A percentile compares a stretch with the other conserved stretches of the same genome.
Evolutionary conservation across 768 basidiomycete species (phyloP).

Genomic region (Pisolithus orientalis): DNA sequence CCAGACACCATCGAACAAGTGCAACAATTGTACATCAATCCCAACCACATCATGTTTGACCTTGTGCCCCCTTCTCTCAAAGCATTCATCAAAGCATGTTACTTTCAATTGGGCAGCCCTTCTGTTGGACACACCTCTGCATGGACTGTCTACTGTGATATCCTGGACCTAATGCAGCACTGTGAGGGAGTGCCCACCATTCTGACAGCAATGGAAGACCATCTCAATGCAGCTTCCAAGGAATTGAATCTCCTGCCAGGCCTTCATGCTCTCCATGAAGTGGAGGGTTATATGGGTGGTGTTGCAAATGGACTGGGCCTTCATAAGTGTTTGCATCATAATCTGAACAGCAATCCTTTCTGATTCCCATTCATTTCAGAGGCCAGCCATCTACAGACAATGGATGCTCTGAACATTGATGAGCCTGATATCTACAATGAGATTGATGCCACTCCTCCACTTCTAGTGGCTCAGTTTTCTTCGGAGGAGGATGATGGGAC

Average conservation of each 20-base stretch:
- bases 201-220: not conserved
- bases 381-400: not conserved
- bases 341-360: not conserved
- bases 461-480: not conserved
- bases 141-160: conserved; percentile 15
- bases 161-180: not conserved
- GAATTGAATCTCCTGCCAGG: not conserved
- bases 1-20: conserved; percentile 14
- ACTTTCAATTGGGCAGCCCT: conserved; percentile 18
- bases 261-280: not conserved
- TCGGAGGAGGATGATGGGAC: not conserved
- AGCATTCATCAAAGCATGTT: conserved; percentile 11
- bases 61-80: conserved; percentile 28
- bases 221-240: not conserved
- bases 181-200: not conserved
- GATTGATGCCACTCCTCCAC: not conserved
- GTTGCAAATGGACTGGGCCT: conserved; percentile 2
- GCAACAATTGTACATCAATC: conserved; percentile 24
- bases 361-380: not conserved
- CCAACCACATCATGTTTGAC: conserved; percentile 29
- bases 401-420: not conserved
- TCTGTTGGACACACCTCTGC: conserved; percentile 12
- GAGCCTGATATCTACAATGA: not conserved
- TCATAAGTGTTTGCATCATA: not conserved
- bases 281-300: conserved; percentile 4